Conservation (phyloP, 768 basidiomycete genomes). For the Tylopilus felleus region DNA sequence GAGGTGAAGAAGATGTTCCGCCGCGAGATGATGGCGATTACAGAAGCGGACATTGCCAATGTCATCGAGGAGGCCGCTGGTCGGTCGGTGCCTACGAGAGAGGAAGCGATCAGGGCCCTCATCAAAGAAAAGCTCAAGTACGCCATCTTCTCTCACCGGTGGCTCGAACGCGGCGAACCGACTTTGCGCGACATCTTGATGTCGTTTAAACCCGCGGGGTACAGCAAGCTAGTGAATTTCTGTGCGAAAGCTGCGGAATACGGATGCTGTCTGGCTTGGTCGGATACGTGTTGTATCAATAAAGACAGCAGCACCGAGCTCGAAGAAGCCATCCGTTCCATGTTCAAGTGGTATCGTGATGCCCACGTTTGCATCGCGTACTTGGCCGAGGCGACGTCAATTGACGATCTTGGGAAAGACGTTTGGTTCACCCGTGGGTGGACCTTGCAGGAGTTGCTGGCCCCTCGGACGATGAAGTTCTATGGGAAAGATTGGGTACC, state of each 20-base stretch:
- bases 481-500: constrained; percentile 27
- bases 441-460: constrained; percentile 30
- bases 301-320: constrained; percentile 35
- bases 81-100: constrained; percentile 25
- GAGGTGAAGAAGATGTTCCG: constrained; percentile 31
- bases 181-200: constrained; percentile 29
- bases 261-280: constrained; percentile 30
- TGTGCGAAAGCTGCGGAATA: constrained; percentile 28
- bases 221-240: constrained; percentile 24
- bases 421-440: constrained; percentile 34
- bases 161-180: constrained; percentile 31
- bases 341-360: constrained; percentile 33
- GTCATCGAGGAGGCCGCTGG: constrained; percentile 17
- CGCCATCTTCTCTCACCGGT: constrained; percentile 29
- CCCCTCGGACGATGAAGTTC: constrained; percentile 31
- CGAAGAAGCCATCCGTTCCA: constrained; percentile 33
- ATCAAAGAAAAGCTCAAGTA: constrained; percentile 25
- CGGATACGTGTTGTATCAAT: constrained; percentile 36
- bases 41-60: constrained; percentile 24
- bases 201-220: constrained; percentile 29
- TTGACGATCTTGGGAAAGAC: constrained; percentile 25
- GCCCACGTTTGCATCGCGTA: constrained; percentile 32
- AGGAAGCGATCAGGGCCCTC: constrained; percentile 25
- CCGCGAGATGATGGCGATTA: constrained; percentile 22
- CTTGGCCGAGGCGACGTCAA: constrained; percentile 28